Evolutionary conservation across 768 basidiomycete genomes (phyloP).

Genomic region (Lactifluus volemus): DNA sequence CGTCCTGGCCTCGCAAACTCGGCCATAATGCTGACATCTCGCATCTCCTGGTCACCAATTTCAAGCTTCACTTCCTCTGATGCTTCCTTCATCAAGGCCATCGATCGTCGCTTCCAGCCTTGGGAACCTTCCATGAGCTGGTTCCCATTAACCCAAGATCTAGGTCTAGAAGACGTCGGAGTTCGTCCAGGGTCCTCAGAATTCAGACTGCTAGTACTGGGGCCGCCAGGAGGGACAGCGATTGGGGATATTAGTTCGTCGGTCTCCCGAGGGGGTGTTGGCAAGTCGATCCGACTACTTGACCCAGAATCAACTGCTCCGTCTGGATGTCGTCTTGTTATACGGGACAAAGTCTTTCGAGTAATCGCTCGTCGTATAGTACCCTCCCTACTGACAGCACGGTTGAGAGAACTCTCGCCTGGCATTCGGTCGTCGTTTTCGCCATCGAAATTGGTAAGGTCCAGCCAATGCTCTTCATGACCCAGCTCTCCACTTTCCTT

Average conservation of each 20-base stretch:
- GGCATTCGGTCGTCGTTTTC: conserved; percentile 53
- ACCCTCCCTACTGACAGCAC: conserved; percentile 50
- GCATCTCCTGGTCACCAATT: conserved; percentile 49
- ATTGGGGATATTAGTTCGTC: background rate
- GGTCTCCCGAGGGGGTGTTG: background rate
- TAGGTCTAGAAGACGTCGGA: background rate
- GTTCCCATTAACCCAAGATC: background rate
- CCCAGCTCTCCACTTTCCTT: conserved; percentile 30
- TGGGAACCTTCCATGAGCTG: background rate
- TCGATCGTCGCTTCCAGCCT: conserved; percentile 1
- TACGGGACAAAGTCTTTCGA: conserved; percentile 18
- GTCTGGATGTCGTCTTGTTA: background rate
- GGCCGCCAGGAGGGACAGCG: background rate
- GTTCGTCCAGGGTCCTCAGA: background rate
- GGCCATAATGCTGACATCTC: conserved; percentile 48
- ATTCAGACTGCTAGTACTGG: background rate
- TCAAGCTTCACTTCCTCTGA: conserved; percentile 32
- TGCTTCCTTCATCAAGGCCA: conserved; percentile 21
- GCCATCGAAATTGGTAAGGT: conserved; percentile 73
- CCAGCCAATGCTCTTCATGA: conserved; percentile 45
- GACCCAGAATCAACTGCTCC: background rate
- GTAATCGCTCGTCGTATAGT: conserved; percentile 44
- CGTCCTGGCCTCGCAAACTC: conserved; percentile 59
- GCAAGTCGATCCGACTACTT: background rate
- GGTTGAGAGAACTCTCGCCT: conserved; percentile 47